Evolutionary conservation across 2,329 filamentous ascomycete species (phyloP).

Genomic region (Harringtonia aguacate): DNA sequence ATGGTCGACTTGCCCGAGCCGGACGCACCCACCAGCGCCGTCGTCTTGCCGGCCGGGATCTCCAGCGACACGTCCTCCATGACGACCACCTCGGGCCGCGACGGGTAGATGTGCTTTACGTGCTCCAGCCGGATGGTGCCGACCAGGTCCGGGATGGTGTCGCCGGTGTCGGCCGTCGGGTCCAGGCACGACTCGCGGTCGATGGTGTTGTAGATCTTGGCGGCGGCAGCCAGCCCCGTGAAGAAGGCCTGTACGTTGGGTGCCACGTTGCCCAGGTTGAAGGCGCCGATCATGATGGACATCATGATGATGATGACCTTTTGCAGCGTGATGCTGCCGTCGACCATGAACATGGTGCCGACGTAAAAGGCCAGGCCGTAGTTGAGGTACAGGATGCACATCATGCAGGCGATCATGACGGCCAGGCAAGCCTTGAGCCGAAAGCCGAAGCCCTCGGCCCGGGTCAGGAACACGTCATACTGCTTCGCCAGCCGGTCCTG

Average conservation of each 20-base stretch:
- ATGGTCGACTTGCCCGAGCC: constrained; percentile 94
- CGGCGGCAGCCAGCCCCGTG: constrained; percentile 69
- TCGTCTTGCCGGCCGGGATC: constrained; percentile 83
- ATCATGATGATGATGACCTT: constrained; percentile 77
- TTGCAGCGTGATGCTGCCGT: constrained; percentile 53
- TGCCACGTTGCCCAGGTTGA: constrained; percentile 77
- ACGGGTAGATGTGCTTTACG: constrained; percentile 91
- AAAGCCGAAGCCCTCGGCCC: constrained; percentile 66
- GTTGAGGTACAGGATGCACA: constrained; percentile 75
- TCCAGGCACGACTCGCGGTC: constrained; percentile 81
- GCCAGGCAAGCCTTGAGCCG: constrained; percentile 63
- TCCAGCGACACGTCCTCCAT: constrained; percentile 73
- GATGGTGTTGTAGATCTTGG: constrained; percentile 90
- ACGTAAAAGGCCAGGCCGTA: constrained; percentile 86
- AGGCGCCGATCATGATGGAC: constrained; percentile 86
- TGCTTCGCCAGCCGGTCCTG: constrained; percentile 83
- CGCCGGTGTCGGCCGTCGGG: constrained; percentile 58
- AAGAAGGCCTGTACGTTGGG: constrained; percentile 83
- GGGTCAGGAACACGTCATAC: constrained; percentile 65
- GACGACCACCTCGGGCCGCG: constrained; percentile 77
- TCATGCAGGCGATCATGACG: constrained; percentile 74
- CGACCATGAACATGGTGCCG: constrained; percentile 64
- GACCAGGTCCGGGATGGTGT: constrained; percentile 59
- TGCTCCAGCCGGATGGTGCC: constrained; percentile 73
- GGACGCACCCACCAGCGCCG: constrained; percentile 86